These are phyloP conservation scores for Oldenlandia corymbosa DNA, from an alignment of 257 asterid genomes.

Conservation along the genomic window DNA sequence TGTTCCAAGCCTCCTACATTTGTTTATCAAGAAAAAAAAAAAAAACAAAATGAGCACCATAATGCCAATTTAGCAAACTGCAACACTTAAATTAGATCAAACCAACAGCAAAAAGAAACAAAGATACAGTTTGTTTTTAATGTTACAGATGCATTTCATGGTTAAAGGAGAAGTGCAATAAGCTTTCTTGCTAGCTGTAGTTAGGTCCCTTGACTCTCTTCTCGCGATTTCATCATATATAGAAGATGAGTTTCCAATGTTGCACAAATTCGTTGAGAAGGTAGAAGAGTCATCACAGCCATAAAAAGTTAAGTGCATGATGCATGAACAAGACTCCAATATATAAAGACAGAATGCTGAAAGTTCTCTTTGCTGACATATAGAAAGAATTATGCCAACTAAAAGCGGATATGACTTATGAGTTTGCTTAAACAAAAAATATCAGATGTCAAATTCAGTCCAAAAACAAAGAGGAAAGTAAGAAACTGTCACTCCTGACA, in stretches of 20 bases:
- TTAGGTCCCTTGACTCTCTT: not conserved
- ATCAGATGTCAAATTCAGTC: not conserved
- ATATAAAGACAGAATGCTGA: not conserved
- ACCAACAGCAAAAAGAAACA: not conserved
- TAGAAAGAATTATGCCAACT: not conserved
- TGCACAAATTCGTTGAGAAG: not conserved
- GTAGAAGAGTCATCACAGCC: not conserved
- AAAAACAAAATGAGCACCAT: not conserved
- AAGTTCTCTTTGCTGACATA: not conserved
- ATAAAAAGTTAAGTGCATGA: not conserved
- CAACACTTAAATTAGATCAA: not conserved
- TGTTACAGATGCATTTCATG: not conserved
- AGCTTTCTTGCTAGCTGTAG: not conserved
- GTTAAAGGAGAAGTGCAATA: not conserved
- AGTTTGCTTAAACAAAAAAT: not conserved
- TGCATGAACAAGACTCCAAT: not conserved
- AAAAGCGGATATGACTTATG: not conserved
- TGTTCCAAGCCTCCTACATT: slow-evolving; percentile 95
- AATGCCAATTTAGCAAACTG: not conserved
- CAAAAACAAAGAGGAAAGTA: not conserved
- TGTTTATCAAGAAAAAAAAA: slow-evolving; percentile 14
- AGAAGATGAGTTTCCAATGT: not conserved
- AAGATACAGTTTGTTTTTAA: not conserved
- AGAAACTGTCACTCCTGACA: not conserved
- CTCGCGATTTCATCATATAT: not conserved